phyloP scores from a whole-genome alignment of 2,329 filamentous ascomycete species.

The Claviceps purpurea region DNA sequence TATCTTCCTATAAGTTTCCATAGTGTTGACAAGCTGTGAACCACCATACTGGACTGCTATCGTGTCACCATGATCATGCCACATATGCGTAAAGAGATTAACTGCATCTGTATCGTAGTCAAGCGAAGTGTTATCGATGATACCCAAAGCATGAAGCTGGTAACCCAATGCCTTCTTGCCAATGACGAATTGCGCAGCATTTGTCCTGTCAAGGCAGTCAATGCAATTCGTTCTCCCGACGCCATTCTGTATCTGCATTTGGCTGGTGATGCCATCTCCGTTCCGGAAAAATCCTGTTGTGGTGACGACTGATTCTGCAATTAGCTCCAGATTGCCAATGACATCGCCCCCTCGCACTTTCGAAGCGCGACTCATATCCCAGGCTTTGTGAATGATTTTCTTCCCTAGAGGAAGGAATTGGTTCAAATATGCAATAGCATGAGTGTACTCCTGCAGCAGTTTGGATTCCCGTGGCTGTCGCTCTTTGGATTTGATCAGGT shows the following conservation, averaged over 20 bases:
- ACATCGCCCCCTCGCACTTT: slow-evolving; percentile 90
- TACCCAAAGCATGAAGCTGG: slow-evolving; percentile 81
- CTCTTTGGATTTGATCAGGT: slow-evolving; percentile 82
- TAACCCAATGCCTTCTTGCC: slow-evolving; percentile 86
- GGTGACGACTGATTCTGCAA: slow-evolving; percentile 74
- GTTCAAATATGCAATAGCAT: slow-evolving; percentile 82
- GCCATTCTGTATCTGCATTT: slow-evolving; percentile 67
- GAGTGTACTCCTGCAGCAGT: slow-evolving; percentile 72
- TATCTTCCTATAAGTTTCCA: slow-evolving; percentile 98
- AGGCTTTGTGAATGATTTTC: slow-evolving; percentile 86
- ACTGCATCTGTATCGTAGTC: slow-evolving; percentile 93
- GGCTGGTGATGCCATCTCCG: slow-evolving; percentile 54
- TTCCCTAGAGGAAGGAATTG: slow-evolving; percentile 76
- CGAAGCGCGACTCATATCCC: slow-evolving; percentile 94
- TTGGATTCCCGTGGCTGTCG: slow-evolving; percentile 85
- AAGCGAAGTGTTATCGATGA: slow-evolving; percentile 65
- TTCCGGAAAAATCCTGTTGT: slow-evolving; percentile 94
- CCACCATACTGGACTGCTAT: slow-evolving; percentile 97
- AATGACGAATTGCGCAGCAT: slow-evolving; percentile 95
- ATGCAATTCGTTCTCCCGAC: slow-evolving; percentile 95
- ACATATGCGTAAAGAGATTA: slow-evolving; percentile 96
- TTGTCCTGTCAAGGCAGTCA: slow-evolving; percentile 91
- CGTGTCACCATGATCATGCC: slow-evolving; percentile 92
- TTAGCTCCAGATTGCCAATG: slow-evolving; percentile 78
- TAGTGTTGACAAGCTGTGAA: slow-evolving; percentile 94